Evolutionary conservation across 1,139 yeast genomes (phyloP).

Genomic region (Protomyces pachydermus): DNA sequence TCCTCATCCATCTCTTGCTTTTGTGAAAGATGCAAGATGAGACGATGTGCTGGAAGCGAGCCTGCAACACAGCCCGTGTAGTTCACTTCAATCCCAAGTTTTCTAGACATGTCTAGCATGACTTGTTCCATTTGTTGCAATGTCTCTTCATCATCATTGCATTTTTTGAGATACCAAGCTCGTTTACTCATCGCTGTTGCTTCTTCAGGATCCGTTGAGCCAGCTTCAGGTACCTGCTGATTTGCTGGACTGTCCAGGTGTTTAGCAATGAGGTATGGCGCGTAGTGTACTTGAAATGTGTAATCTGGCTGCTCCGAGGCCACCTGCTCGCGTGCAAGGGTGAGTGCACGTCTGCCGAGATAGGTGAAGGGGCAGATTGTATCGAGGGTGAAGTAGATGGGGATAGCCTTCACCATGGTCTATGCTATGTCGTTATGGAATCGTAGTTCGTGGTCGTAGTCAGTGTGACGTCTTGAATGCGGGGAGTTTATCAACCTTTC

Average conservation of each 20-base stretch:
- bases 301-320: slow-evolving; percentile 1
- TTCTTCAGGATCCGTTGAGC: not conserved
- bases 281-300: not conserved
- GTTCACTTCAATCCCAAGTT: slow-evolving; percentile 8
- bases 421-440: not conserved
- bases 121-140: not conserved
- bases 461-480: not conserved
- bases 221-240: not conserved
- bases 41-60: slow-evolving; percentile 2
- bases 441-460: no score
- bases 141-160: slow-evolving; percentile 5
- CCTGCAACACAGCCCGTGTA: slow-evolving; percentile 4
- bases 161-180: slow-evolving; percentile 10
- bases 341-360: slow-evolving; percentile 16
- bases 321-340: not conserved
- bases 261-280: slow-evolving; percentile 10
- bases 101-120: slow-evolving; percentile 2
- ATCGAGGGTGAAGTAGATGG: slow-evolving; percentile 44
- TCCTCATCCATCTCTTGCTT: slow-evolving; percentile 7
- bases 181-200: not conserved
- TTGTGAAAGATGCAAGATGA: not conserved
- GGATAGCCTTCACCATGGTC: slow-evolving; percentile 39
- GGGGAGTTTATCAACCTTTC: not conserved
- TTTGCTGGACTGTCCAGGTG: not conserved
- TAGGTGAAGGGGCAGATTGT: slow-evolving; percentile 23